Conservation (phyloP, 1,284 basidiomycete species). For the Pterula multifida region DNA sequence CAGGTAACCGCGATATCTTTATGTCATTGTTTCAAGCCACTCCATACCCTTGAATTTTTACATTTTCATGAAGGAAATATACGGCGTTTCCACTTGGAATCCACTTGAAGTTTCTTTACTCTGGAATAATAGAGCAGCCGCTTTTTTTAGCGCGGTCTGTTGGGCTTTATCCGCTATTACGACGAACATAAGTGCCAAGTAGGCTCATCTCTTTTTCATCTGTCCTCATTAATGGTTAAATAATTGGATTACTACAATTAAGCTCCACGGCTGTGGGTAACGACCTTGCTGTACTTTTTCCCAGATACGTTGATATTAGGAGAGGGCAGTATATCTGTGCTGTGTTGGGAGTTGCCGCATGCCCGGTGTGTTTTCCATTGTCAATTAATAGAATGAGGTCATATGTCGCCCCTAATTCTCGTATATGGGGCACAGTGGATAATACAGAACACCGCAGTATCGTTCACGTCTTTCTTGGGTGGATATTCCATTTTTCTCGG, state of each 20-base stretch:
- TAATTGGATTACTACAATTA: too few relatives aligned
- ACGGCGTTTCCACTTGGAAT: conserved; percentile 40
- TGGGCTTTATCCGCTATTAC: conserved; percentile 50
- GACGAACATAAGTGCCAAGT: conserved; percentile 52
- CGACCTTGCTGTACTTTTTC: conserved; percentile 11
- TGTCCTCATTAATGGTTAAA: neutral
- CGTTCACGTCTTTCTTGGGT: conserved; percentile 12
- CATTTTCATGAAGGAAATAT: conserved; percentile 17
- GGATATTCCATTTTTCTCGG: conserved; percentile 10
- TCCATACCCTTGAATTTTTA: conserved; percentile 1
- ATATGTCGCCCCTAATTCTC: too few relatives aligned
- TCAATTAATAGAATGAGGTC: conserved; percentile 18
- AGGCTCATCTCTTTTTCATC: neutral
- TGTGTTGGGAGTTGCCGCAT: conserved; percentile 34
- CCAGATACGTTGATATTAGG: conserved; percentile 46
- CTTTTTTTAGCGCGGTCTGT: conserved; percentile 50
- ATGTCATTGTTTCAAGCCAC: neutral
- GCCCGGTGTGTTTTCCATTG: conserved; percentile 32
- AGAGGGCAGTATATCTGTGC: conserved; percentile 56
- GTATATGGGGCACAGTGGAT: conserved; percentile 17
- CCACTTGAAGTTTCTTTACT: conserved; percentile 35
- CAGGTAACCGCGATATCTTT: conserved; percentile 1
- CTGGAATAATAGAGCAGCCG: conserved; percentile 54
- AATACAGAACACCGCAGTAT: conserved; percentile 11
- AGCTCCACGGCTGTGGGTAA: conserved; percentile 15